Evolutionary conservation across 2,329 filamentous ascomycete species (phyloP), one percentile per base, ranked within the genome.

Genomic region (Pyrenochaeta sp.): DNA sequence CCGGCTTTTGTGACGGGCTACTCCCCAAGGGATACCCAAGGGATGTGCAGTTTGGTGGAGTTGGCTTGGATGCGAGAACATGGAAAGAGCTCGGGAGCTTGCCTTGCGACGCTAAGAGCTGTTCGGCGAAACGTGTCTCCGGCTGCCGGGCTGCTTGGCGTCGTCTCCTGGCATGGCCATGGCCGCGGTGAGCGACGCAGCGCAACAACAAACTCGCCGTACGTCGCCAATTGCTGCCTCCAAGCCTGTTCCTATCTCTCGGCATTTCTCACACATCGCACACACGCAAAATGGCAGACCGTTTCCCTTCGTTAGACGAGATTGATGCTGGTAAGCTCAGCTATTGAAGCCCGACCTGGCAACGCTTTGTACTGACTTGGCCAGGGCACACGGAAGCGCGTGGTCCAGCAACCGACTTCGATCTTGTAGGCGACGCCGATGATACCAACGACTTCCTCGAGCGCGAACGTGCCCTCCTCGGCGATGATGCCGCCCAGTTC

Each of bases 401-500:
- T 79, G 73, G 79, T 77, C 65, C 74, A 41, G 63, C 69, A 35
- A 42, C 53, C 46, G 64, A 67, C 48, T 72, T 77, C 45, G 72
- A 78, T 48, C 72, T 75, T 42, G 72, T 83, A 24, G 77, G 80
- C 51, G 80, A 77, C 51, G 77, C 81, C 7, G 78, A 82, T 20
- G 85, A 86, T 21, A 79, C 83, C 51, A 85, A 90, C 65, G 90
- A 96, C 74, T 97, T 99, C 72, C 84, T 97, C 35, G 86, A 89
- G 52, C 89, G 93, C 59, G 94, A 99, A 77, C 90, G 91, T 67
- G 94, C 91, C 50, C 75, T 87, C 13, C 84, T 99, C 6, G 94
- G 94, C 56, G 94, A 96, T 53, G 94, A 97, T 72, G 94, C 94
- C 48, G 83, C 91, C 62, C 89, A 92, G 77, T 99, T 99, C 72